Base-by-base conservation (phyloP, 2,329 filamentous ascomycete genomes). In the Aspergillus terreus region DNA sequence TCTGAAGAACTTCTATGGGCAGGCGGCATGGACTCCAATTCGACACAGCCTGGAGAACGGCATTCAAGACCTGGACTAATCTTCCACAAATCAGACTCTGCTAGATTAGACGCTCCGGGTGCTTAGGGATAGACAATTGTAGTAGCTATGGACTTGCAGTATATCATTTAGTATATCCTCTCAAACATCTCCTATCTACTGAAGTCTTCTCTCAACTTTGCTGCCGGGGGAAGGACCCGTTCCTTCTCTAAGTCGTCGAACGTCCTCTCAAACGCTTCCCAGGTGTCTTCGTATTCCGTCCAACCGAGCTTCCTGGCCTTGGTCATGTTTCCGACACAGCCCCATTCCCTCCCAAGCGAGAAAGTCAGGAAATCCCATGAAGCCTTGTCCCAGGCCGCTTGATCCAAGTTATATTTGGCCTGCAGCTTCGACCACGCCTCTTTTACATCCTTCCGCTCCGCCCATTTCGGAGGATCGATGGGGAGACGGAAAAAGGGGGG, bases 291-390 rank as follows among this genome's bases (percentile, higher is more conserved):
- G 48, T 66, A 75, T 0, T 72, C 75, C 1, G 62, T 71, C 71
- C 71, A 79, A 0, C 77, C 76, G 21, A 68, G 59, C 53, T 69
- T 70, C 47, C 76, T 65, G 4, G 76, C 76, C 60, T 78, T 78
- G 45, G 65, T 76, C 70, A 78, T 76, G 48, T 45, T 66, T 1
- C 43, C 57, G 7, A 66, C 58, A 33, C 57, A 61, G 12, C 55
- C 53, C 51, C 53, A 69, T 17, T 65, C 56, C 33, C 76, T 59
- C 0, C 75, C 74, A 21, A 78, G 59, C 2, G 72, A 70, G 56
- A 77, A 75, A 6, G 67, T 71, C 47, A 74, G 55, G 48, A 75
- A 77, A 1, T 55, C 63, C 74, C 75, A 78, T 0, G 76, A 78
- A 1, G 73, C 76, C 51, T 73, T 71, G 6, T 73, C 71, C 52